Base-by-base conservation (phyloP, 257 asterid genomes). In the Eustoma russellianum region DNA sequence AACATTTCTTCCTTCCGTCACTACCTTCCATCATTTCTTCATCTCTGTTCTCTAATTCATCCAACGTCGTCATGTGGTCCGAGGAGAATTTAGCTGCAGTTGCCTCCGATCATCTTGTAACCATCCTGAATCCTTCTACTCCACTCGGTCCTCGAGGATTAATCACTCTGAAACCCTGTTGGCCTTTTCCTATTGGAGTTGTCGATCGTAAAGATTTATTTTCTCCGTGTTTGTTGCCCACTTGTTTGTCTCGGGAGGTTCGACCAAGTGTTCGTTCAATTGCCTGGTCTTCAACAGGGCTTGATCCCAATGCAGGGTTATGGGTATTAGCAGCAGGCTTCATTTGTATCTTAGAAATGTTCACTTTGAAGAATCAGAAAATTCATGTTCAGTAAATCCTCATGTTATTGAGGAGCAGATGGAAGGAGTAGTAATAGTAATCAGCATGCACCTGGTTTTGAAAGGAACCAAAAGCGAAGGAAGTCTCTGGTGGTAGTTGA, bases 261-360 rank as follows among this genome's bases (percentile, higher is more conserved):
- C 78, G 79, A 16, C 88, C 95, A 41, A 79, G 88, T 73, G 91
- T 60, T 69, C 77, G 94, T 57, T 87, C 95, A 28, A 79, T 91
- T 54, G 77, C 98, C 24, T 91, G 98, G 98, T 91, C 94, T 46
- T 95, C 98, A 30, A 74, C 70, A 50, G 98, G 96, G 58, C 72
- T 84, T 61, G 83, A 92, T 40, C 79, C 82, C 33, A 80, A 87
- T 54, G 85, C 90, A 17, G 89, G 98, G 96, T 84, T 33, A 43
- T 61, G 73, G 90, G 87, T 68, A 63, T 91, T 63, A 78, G 97
- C 48, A 83, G 72, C 66, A 59, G 67, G 83, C 69, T 87, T 65
- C 66, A 66, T 68, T 17, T 54, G 56, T 77, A 77, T 69, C 74
- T 75, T 41, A 56, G 46, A 63, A 72, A 41, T 46, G 70, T 71